Conservation (phyloP, 2,329 filamentous ascomycete species). For the Sporothrix sp. region DNA sequence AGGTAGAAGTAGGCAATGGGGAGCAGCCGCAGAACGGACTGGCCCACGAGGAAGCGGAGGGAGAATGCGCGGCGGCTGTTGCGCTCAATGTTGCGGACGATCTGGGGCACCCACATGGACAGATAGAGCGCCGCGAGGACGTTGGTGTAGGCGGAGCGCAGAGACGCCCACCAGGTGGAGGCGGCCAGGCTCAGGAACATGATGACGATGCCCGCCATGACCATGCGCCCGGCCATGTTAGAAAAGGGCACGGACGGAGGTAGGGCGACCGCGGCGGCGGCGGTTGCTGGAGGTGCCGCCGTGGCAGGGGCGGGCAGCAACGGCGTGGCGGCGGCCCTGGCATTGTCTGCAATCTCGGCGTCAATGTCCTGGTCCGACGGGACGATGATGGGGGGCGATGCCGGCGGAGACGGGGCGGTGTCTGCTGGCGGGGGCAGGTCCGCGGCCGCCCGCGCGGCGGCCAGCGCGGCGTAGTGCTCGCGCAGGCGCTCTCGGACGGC, state of each 20-base stretch:
- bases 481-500: conserved; percentile 3
- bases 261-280: conserved; percentile 23
- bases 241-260: conserved; percentile 35
- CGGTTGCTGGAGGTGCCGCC: conserved; percentile 20
- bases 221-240: conserved; percentile 46
- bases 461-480: conserved; percentile 21
- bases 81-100: conserved; percentile 77
- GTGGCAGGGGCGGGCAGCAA: conserved; percentile 19
- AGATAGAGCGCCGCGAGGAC: conserved; percentile 64
- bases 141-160: conserved; percentile 51
- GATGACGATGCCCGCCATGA: conserved; percentile 45
- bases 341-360: conserved; percentile 43
- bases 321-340: conserved; percentile 23
- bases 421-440: neutral
- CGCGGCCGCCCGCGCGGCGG: neutral
- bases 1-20: conserved; percentile 84
- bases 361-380: conserved; percentile 56
- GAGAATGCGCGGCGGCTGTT: conserved; percentile 87
- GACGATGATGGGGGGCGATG: conserved; percentile 41
- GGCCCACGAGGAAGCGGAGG: conserved; percentile 83
- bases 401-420: neutral
- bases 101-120: conserved; percentile 88
- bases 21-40: conserved; percentile 66
- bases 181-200: conserved; percentile 52
- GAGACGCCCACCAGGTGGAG: conserved; percentile 47